Conservation (phyloP, 2,329 filamentous ascomycete species). For the Septoria linicola region DNA sequence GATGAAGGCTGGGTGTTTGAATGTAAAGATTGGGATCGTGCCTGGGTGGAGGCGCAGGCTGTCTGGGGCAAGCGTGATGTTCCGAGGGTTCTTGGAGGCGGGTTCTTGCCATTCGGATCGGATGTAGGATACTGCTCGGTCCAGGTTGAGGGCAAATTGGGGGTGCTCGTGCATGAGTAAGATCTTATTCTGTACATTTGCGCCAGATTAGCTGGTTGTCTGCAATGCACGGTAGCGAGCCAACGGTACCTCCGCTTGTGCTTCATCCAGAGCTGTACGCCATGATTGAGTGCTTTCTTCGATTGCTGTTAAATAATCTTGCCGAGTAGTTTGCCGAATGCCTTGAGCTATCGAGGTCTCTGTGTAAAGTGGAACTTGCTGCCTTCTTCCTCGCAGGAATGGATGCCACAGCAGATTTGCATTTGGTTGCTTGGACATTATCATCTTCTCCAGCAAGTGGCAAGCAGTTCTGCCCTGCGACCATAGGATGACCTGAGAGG, state of each 20-base stretch:
- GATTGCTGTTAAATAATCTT: not conserved
- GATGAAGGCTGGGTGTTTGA: constrained; percentile 43
- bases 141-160: constrained; percentile 8
- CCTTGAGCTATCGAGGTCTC: constrained; percentile 3
- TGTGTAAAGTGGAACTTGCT: not conserved
- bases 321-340: not conserved
- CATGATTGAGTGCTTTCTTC: not conserved
- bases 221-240: too few species aligned
- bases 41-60: constrained; percentile 36
- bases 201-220: too few species aligned
- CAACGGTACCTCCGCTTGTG: constrained; percentile 1
- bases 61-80: constrained; percentile 39
- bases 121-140: not conserved
- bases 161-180: constrained; percentile 11
- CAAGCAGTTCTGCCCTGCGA: constrained; percentile 8
- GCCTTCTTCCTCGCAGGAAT: not conserved
- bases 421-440: constrained; percentile 1
- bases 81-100: not conserved
- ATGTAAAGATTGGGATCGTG: constrained; percentile 38
- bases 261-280: not conserved
- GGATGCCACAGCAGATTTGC: constrained; percentile 2
- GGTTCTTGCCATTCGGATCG: not conserved
- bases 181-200: constrained; percentile 12
- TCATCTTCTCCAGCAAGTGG: constrained; percentile 6
- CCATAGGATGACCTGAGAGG: constrained; percentile 6